Conservation (phyloP, 495 filamentous ascomycete species). For the Viridothelium virens region DNA sequence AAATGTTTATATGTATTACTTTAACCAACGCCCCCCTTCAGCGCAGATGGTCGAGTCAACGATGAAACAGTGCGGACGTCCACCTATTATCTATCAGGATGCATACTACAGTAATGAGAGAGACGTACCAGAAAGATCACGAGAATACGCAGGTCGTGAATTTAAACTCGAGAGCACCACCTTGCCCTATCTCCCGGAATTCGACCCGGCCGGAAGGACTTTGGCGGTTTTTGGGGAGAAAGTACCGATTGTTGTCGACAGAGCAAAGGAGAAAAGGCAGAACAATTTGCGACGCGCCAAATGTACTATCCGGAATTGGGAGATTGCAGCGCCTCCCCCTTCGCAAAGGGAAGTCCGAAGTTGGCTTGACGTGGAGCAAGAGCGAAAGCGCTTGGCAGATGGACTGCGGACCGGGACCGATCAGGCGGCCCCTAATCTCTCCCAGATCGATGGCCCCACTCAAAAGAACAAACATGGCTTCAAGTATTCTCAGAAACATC, state of each 20-base stretch:
- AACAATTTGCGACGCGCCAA: slow-evolving; percentile 44
- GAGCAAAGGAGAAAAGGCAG: slow-evolving; percentile 41
- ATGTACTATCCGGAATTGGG: slow-evolving; percentile 57
- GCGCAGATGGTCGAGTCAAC: slow-evolving; percentile 30
- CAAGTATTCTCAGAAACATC: slow-evolving; percentile 75
- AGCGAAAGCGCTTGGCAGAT: slow-evolving; percentile 10
- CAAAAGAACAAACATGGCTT: slow-evolving; percentile 77
- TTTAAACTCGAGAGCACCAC: slow-evolving; percentile 71
- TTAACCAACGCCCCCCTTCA: slow-evolving; percentile 30
- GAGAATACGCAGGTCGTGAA: slow-evolving; percentile 84
- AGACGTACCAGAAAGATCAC: slow-evolving; percentile 70
- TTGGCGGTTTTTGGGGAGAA: slow-evolving; percentile 50
- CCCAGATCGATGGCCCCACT: slow-evolving; percentile 84
- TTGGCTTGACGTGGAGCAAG: slow-evolving; percentile 51
- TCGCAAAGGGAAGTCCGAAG: slow-evolving; percentile 58
- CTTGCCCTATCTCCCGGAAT: slow-evolving; percentile 68
- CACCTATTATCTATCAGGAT: slow-evolving; percentile 68
- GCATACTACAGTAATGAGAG: slow-evolving; percentile 78
- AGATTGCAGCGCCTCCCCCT: slow-evolving; percentile 59
- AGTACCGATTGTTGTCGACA: slow-evolving; percentile 39
- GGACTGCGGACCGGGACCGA: slow-evolving; percentile 17
- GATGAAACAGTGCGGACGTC: slow-evolving; percentile 31
- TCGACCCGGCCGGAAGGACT: slow-evolving; percentile 58
- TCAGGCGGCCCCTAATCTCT: slow-evolving; percentile 41
- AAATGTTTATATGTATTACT: slow-evolving; percentile 24